These are phyloP conservation scores for Camelina laxa DNA, from an alignment of 345 rosid species.

Conservation along the genomic window DNA sequence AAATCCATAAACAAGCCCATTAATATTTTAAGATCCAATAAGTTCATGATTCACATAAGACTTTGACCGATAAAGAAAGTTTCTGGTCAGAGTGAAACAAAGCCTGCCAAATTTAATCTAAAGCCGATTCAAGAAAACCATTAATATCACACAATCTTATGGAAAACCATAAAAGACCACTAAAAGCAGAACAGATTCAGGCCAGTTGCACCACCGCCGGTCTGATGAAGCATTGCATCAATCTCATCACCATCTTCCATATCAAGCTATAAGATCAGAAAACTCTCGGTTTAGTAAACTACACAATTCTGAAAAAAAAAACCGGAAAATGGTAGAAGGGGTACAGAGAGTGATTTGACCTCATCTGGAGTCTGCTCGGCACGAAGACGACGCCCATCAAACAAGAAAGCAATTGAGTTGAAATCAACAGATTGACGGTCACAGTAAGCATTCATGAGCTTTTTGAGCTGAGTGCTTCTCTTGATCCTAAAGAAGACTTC, in stretches of 20 bases:
- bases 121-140: slow-evolving; percentile 18
- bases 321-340: neutral
- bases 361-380: slow-evolving; percentile 94
- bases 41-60: slow-evolving; percentile 7
- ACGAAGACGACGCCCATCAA: slow-evolving; percentile 88
- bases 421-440: slow-evolving; percentile 81
- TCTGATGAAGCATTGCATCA: slow-evolving; percentile 89
- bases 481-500: slow-evolving; percentile 92
- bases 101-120: slow-evolving; percentile 20
- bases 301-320: neutral
- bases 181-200: slow-evolving; percentile 39
- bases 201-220: slow-evolving; percentile 56
- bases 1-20: slow-evolving; percentile 19
- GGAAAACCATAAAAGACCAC: slow-evolving; percentile 1
- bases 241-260: slow-evolving; percentile 97
- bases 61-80: neutral
- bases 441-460: slow-evolving; percentile 86
- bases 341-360: slow-evolving; percentile 44
- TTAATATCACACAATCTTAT: slow-evolving; percentile 21
- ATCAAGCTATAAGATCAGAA: slow-evolving; percentile 57
- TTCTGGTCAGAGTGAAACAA: slow-evolving; percentile 24
- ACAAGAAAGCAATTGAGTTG: slow-evolving; percentile 80
- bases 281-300: neutral
- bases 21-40: slow-evolving; percentile 30
- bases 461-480: slow-evolving; percentile 75